Conservation (phyloP, 345 rosid genomes). For the Leavenworthia alabamica region DNA sequence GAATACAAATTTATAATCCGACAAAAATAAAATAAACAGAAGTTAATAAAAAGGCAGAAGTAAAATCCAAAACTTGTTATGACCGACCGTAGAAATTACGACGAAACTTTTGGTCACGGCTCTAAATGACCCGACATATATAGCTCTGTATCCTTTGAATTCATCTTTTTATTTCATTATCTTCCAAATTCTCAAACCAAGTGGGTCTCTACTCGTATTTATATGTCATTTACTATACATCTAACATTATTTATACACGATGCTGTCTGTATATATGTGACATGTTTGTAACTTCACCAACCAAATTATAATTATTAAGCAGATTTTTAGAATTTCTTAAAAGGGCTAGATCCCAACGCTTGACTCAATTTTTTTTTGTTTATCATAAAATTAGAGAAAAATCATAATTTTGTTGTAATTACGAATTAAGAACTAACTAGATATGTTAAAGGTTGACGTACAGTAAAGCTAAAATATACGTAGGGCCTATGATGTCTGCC, state of each 20-base stretch:
- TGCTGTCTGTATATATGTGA: slow-evolving; percentile 25
- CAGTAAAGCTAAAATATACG: slow-evolving; percentile 20
- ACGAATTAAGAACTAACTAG: too few relatives aligned
- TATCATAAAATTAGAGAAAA: not conserved
- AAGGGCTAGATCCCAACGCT: slow-evolving; percentile 20
- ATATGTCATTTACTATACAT: slow-evolving; percentile 2
- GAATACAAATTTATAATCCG: slow-evolving; percentile 2
- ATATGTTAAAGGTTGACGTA: too few relatives aligned
- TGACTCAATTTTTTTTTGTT: not conserved
- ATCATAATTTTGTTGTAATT: not conserved
- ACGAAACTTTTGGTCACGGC: slow-evolving; percentile 30
- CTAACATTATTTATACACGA: not conserved
- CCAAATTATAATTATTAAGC: slow-evolving; percentile 2
- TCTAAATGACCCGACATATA: slow-evolving; percentile 38
- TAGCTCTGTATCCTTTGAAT: slow-evolving; percentile 15
- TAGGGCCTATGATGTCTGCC: slow-evolving; percentile 33
- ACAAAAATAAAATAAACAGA: slow-evolving; percentile 27
- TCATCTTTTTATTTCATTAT: slow-evolving; percentile 22
- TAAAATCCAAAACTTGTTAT: slow-evolving; percentile 17
- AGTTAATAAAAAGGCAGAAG: slow-evolving; percentile 8
- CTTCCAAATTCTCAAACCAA: slow-evolving; percentile 18
- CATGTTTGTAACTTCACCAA: slow-evolving; percentile 28
- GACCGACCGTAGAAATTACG: slow-evolving; percentile 23
- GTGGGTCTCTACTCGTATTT: slow-evolving; percentile 25
- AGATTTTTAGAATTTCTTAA: not conserved